Base-by-base conservation (phyloP, 139 green algal species). In the Chloropicon primus region DNA sequence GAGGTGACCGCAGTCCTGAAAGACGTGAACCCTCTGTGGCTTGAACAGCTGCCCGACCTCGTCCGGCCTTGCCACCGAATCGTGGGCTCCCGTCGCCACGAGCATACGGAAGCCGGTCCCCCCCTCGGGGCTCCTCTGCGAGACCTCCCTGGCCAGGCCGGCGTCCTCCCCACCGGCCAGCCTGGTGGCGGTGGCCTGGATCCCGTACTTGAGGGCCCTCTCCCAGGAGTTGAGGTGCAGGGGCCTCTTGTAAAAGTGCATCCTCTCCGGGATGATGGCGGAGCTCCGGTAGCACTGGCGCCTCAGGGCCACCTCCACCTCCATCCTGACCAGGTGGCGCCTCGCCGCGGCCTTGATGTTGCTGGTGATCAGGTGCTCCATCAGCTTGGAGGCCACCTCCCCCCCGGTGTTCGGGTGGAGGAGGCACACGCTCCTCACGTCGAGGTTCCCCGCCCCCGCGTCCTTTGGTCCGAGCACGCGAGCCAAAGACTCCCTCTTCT, bases 1-100 rank as follows among this genome's bases (percentile, higher is more conserved):
- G 26, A 96, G 74, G 78, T 96, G 90, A 1, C 90, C 91, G 75
- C 89, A 93, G 28, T 82, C 78, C 0, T 84, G 80, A 71, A 96
- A 72, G 24, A 93, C 71, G 2, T 82, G 81, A 0, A 76, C 72
- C 1, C 73, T 28, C 27, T 82, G 71, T 1, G 79, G 54, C 27
- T 84, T 84, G 24, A 27, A 23, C 0, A 84, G 84, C 0, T 86
- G 80, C 23, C 85, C 74, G n/a, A 91, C 82, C 53, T 76, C 74
- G 79, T 93, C 89, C 28, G 73, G 73, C 23, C 17, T 27, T 2
- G 2, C n/a, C 21, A 79, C 72, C 41, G 2, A 2, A 2, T 73
- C 23, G 21, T 79, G 72, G 27, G 72, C 23, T 62, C 85, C 89
- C 23, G 87, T 90, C 1, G 92, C 28, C 23, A 92, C 17, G 41